Conservation (phyloP, 805 yeast genomes). For the Wickerhamiella galacta region DNA sequence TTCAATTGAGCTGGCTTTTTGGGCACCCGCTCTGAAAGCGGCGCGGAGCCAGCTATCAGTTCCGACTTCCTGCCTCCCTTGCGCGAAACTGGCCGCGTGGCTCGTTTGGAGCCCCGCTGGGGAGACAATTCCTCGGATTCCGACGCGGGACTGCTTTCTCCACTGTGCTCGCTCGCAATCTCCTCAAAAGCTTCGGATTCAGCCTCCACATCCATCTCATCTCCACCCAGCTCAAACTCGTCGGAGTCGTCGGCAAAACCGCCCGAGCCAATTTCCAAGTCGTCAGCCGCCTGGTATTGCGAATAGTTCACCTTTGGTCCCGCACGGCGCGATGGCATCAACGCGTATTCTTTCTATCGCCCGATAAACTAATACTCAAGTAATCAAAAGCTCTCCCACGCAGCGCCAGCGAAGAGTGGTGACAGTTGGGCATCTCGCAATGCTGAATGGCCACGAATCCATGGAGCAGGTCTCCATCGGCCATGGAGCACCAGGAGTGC, state of each 20-base stretch:
- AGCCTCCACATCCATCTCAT: background rate
- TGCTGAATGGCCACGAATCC: no score
- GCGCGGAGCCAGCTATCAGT: background rate
- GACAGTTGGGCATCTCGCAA: no score
- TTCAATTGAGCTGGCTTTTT: background rate
- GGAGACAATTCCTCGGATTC: no score
- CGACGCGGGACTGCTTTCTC: no score
- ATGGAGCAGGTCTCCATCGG: background rate
- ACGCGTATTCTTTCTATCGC: no score
- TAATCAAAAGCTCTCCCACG: no score
- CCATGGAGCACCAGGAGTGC: background rate
- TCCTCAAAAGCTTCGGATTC: slow-evolving; percentile 3
- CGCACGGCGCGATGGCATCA: background rate
- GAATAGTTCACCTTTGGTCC: background rate
- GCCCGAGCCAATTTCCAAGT: background rate
- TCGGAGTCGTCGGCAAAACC: slow-evolving; percentile 2
- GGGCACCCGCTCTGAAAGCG: background rate
- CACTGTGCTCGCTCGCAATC: slow-evolving; percentile 1
- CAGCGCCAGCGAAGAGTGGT: no score
- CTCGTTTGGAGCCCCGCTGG: no score
- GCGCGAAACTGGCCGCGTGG: no score
- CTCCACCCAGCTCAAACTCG: slow-evolving; percentile 3
- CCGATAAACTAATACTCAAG: no score
- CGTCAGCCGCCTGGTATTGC: slow-evolving; percentile 1
- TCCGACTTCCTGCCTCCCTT: background rate